These are phyloP conservation scores for Lophiostoma macrostomum DNA, from an alignment of 495 filamentous ascomycete genomes.

Conservation along the genomic window DNA sequence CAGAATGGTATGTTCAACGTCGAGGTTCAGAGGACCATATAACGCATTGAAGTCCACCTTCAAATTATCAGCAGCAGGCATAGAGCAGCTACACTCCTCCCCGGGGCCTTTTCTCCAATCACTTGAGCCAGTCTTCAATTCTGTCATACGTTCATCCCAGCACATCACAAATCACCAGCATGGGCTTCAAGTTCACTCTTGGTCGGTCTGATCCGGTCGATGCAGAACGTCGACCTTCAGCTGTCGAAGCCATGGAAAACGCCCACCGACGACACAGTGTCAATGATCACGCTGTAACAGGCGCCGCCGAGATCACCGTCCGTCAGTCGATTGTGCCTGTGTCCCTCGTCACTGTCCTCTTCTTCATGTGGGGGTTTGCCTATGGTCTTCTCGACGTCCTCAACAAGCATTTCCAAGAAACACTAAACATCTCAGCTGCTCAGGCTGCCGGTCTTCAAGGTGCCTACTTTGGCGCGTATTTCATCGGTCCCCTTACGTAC, in stretches of 20 bases:
- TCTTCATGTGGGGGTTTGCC: constrained; percentile 48
- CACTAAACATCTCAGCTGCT: constrained; percentile 46
- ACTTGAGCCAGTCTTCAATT: no score
- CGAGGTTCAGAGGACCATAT: no score
- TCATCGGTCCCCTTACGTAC: constrained; percentile 62
- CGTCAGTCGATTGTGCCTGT: constrained; percentile 20
- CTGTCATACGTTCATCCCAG: not conserved
- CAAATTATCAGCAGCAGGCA: not conserved
- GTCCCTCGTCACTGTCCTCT: constrained; percentile 8
- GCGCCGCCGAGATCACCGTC: constrained; percentile 15
- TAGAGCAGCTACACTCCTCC: no score
- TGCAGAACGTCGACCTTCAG: constrained; percentile 10
- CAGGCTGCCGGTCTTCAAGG: constrained; percentile 48
- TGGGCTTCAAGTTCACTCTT: constrained; percentile 6
- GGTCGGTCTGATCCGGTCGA: not conserved
- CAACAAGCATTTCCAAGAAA: constrained; percentile 53
- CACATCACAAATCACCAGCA: not conserved
- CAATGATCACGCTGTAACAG: constrained; percentile 11
- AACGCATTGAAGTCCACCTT: no score
- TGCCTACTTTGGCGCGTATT: constrained; percentile 57
- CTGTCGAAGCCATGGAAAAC: constrained; percentile 10
- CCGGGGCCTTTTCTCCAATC: no score
- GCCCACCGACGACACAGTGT: constrained; percentile 9
- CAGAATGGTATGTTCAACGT: no score
- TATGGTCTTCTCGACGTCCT: constrained; percentile 54